Evolutionary conservation across 805 yeast species (phyloP), one percentile per base, ranked within the genome.

Genomic region (Brettanomyces custersianus): DNA sequence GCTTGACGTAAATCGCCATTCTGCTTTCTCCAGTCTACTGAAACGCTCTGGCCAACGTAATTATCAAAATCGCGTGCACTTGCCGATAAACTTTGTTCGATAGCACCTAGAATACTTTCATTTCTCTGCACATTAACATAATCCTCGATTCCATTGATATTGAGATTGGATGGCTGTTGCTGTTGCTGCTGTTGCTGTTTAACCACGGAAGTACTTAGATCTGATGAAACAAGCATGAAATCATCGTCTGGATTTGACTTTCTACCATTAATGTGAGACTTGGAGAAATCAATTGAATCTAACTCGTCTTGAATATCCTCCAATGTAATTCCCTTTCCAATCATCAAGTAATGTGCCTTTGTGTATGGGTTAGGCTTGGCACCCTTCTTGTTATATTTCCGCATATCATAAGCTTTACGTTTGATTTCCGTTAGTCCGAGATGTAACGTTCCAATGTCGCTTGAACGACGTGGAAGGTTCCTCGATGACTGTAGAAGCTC

Each of bases 301-400:
- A 80, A 57, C 33, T 76, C 79, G 22, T 59, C 60, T 44, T 83
- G 87, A 27, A 88, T 76, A 39, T 85, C 92, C 47, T 85, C 95
- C 34, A 90, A 79, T 29, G 84, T 77, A 35, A 87, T 72, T 1
- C 96, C 96, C 50, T 90, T 80, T 1, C 88, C 83, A 5, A 96
- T 95, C 30, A 90, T 63, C 27, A 92, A 62, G 55, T 92, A 92
- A 52, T 92, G 97, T 2, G 84, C 92, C 48, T 77, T 79, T 3
- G 86, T 79, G 49, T 62, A 69, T 4, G 65, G 66, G 29, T 61
- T 56, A 8, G 49, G 46, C 30, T 63, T 62, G 11, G 54, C 48
- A 25, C 65, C 68, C 15, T 52, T 49, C 26, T 55, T 54, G 33
- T 55, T 55, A 40, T 44, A 49, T 38, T 66, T 69, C 37, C 86